Evolutionary conservation across 2,329 filamentous ascomycete species (phyloP).

Genomic region (Dothistroma pini): DNA sequence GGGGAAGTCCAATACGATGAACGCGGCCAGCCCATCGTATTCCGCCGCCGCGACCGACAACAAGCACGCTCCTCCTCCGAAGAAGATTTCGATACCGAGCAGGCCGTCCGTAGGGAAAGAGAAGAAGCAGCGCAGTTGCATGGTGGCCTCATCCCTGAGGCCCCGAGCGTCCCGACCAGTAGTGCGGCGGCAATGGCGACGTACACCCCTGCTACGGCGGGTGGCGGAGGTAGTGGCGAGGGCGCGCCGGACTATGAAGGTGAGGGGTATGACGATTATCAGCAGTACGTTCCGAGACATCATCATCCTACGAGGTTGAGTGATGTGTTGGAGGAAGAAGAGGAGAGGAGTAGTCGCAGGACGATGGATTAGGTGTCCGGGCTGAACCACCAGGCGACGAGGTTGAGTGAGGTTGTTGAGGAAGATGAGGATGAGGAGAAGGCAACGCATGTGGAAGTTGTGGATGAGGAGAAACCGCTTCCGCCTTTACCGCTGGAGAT

Average conservation of each 20-base stretch:
- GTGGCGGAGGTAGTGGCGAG: conserved; percentile 13
- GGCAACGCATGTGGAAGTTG: background rate
- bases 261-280: conserved; percentile 65
- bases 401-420: background rate
- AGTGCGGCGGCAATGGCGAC: conserved; percentile 34
- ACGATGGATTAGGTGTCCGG: conserved; percentile 16
- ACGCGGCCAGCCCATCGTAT: conserved; percentile 58
- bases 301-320: conserved; percentile 85
- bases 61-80: conserved; percentile 31
- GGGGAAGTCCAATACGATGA: conserved; percentile 61
- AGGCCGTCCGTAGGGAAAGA: conserved; percentile 48
- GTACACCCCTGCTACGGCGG: conserved; percentile 17
- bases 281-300: conserved; percentile 50
- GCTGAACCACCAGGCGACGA: conserved; percentile 1
- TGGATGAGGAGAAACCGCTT: background rate
- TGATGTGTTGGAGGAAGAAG: conserved; percentile 83
- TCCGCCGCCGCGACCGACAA: conserved; percentile 37
- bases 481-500: background rate
- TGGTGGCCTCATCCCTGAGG: conserved; percentile 29
- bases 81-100: conserved; percentile 54
- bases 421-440: background rate
- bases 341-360: conserved; percentile 43
- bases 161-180: conserved; percentile 30
- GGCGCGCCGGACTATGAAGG: conserved; percentile 35
- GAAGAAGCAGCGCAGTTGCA: conserved; percentile 48